Evolutionary conservation across 257 asterid species (phyloP).

Genomic region (Rauvolfia tetraphylla): DNA sequence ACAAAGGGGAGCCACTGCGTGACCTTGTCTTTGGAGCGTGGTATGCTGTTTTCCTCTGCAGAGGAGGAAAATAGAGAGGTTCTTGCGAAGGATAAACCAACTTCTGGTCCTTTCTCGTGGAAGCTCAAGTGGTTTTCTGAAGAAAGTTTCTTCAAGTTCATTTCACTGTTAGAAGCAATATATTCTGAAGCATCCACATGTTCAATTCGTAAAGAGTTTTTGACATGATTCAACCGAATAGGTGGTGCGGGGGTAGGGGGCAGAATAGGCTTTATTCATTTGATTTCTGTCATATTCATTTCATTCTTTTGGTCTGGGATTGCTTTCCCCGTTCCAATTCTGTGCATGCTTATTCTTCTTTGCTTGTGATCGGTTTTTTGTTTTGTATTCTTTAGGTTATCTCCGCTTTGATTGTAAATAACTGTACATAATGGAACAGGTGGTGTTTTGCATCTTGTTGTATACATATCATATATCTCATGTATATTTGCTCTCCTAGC

Average conservation of each 20-base stretch:
- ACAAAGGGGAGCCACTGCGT: conserved; percentile 22
- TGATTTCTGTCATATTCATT: conserved; percentile 16
- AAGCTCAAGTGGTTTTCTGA: conserved; percentile 45
- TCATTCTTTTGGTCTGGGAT: conserved; percentile 33
- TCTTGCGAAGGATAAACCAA: conserved; percentile 7
- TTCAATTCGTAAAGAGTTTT: conserved; percentile 18
- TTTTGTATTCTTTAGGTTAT: conserved; percentile 23
- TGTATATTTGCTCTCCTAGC: not conserved
- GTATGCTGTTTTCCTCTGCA: conserved; percentile 19
- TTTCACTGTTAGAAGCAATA: conserved; percentile 38
- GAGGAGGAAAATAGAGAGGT: conserved; percentile 14
- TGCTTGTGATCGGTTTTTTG: conserved; percentile 25
- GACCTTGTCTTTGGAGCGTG: conserved; percentile 27
- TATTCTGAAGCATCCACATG: conserved; percentile 24
- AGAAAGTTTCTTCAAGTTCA: conserved; percentile 32
- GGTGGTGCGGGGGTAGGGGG: no score
- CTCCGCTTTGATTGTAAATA: not conserved
- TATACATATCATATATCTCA: not conserved
- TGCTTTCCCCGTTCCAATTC: conserved; percentile 18
- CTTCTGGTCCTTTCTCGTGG: conserved; percentile 30
- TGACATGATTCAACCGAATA: conserved; percentile 14
- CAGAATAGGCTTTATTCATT: not conserved
- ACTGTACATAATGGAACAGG: conserved; percentile 2
- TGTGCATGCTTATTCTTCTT: conserved; percentile 4
- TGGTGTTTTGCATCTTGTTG: not conserved